phyloP scores from a whole-genome alignment of 768 basidiomycete species.

The Pulveroboletus ravenelii region DNA sequence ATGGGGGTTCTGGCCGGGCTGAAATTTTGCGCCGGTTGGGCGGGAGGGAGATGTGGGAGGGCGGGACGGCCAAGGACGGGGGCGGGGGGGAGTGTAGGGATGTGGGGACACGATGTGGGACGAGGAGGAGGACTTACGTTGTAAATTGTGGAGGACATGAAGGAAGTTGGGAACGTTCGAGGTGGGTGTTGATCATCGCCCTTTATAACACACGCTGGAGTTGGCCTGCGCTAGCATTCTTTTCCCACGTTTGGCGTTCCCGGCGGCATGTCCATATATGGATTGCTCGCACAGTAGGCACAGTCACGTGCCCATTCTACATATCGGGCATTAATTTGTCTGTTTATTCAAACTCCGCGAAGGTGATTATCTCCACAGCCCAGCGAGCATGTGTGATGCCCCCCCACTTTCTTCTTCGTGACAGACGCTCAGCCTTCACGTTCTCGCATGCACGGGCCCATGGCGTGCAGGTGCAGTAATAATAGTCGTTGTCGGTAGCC shows the following conservation, averaged over 20 bases:
- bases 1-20: not conserved
- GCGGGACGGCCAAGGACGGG: not conserved
- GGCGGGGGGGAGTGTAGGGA: not conserved
- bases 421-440: too few relatives aligned
- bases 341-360: slow-evolving; percentile 23
- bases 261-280: slow-evolving; percentile 31
- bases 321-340: slow-evolving; percentile 17
- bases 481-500: too few relatives aligned
- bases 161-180: slow-evolving; percentile 34
- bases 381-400: too few relatives aligned
- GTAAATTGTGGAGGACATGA: slow-evolving; percentile 38
- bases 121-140: slow-evolving; percentile 27
- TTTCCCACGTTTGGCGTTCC: slow-evolving; percentile 35
- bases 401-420: too few relatives aligned
- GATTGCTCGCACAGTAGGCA: slow-evolving; percentile 22
- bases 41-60: not conserved
- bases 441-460: too few relatives aligned
- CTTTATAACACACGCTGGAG: slow-evolving; percentile 34
- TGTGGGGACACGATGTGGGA: not conserved
- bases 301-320: slow-evolving; percentile 25
- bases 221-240: slow-evolving; percentile 32
- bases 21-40: slow-evolving; percentile 25
- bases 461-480: too few relatives aligned
- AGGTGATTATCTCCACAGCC: slow-evolving; percentile 16
- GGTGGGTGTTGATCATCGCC: slow-evolving; percentile 37